Evolutionary conservation across 2,329 filamentous ascomycete genomes (phyloP), one percentile per base, ranked within the genome.

Genomic region (Claviceps fusiformis): DNA sequence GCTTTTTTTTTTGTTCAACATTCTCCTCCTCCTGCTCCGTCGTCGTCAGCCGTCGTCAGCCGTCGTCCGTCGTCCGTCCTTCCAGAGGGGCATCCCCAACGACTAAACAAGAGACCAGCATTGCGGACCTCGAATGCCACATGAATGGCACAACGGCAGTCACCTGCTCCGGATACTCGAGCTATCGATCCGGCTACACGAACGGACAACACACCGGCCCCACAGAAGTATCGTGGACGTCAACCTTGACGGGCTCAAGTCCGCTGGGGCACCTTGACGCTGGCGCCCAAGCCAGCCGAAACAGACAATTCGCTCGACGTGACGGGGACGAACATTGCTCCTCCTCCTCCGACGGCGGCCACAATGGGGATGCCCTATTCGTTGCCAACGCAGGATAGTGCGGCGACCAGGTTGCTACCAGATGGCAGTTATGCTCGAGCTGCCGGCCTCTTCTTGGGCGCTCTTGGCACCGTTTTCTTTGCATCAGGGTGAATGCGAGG

Each of bases 101-200:
- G n/a, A 19, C 49, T 43, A 9, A 43, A 54, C 27, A 11, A 41
- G 46, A 47, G 41, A 27, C 31, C 58, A 76, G 74, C 51, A 75
- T 71, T 33, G 73, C 71, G 44, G 65, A 74, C 50, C 65, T 77
- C 17, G 70, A 66, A 54, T 77, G 75, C 61, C 64, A 66, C 17
- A 64, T 77, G 29, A 61, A 67, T 24, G 72, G 68, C 29, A 73
- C 66, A 5, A 74, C 73, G 5, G 68, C 66, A 10, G 75, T 75
- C 19, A 74, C 71, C 5, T 77, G 75, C 58, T 76, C 73, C 0
- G 75, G 74, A 24, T 76, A 74, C 58, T 74, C 75, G 2, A 75
- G 74, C 52, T 71, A 70, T 53, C 69, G 67, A 45, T 61, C 69
- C 5, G 67, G 68, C 50, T 73, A 71, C 59, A 63, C 64, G 5